Base-by-base conservation (phyloP, 1,284 basidiomycete species). In the Fomitopsis schrenkii region DNA sequence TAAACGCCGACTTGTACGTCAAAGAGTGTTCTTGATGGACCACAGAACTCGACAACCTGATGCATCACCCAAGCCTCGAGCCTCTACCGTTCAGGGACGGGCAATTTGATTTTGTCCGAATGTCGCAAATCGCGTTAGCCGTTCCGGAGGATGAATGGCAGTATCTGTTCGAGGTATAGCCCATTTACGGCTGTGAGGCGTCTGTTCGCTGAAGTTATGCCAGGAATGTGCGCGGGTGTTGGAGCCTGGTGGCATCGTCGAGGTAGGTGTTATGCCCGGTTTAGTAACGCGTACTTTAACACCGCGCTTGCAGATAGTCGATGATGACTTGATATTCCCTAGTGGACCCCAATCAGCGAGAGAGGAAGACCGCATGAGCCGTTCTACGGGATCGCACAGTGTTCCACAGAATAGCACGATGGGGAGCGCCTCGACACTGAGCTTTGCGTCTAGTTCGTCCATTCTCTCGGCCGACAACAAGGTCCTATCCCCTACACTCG, bases 271-370 rank as follows among this genome's bases (percentile, higher is more conserved):
- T n/a, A 15, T 6, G 46, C 59, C 40, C 40, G 36, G 30, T 33
- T 54, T 36, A 50, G 38, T 50, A 40, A 4, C 46, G 53, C 35
- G 9, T 53, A 42, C 10, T 44, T 61, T 59, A 66, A 44, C 26
- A 40, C 9, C 22, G 8, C 1, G 35, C 2, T 6, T 52, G 6
- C 61, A 90, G 88, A 77, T 90, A 7, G 80, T 89, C 41, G 89
- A 90, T 71, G 88, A 90, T 65, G 87, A 90, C 67, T 77, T 86
- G 15, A 79, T 89, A 50, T 91, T 91, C 67, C 89, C 89, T 4
- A 84, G 79, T 64, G 75, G 66, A 5, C 59, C 48, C 48, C n/a
- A 54, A 52, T 22, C 22, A 26, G 26, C 45, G 10, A 10, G 10
- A 19, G 19, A 55, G n/a, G 38, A 54, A 17, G 59, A 57, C 5